Evolutionary conservation across 2,329 filamentous ascomycete species (phyloP).

Genomic region (Scorias spongiosa): DNA sequence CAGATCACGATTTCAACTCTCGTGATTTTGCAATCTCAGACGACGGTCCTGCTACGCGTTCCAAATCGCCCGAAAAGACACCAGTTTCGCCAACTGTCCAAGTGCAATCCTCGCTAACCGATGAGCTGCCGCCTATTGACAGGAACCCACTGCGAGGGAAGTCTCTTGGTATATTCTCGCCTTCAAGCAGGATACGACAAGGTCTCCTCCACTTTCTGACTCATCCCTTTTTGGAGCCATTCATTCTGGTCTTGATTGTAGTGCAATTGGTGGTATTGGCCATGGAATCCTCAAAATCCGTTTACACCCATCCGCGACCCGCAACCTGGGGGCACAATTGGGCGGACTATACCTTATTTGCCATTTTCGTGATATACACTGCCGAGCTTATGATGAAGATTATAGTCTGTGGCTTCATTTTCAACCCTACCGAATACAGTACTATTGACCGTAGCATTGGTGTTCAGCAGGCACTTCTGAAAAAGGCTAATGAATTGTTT

Average conservation of each 20-base stretch:
- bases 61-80: slow-evolving; percentile 17
- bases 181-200: slow-evolving; percentile 58
- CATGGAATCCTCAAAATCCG: slow-evolving; percentile 53
- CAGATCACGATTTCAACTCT: background rate
- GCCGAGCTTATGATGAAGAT: slow-evolving; percentile 68
- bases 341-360: slow-evolving; percentile 70
- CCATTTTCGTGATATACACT: slow-evolving; percentile 78
- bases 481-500: slow-evolving; percentile 67
- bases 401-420: slow-evolving; percentile 82
- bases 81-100: slow-evolving; percentile 15
- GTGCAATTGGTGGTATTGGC: slow-evolving; percentile 78
- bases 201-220: slow-evolving; percentile 71
- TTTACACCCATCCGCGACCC: slow-evolving; percentile 47
- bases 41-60: slow-evolving; percentile 10
- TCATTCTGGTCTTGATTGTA: slow-evolving; percentile 75
- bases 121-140: slow-evolving; percentile 14
- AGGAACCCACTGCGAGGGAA: slow-evolving; percentile 73
- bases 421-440: slow-evolving; percentile 85
- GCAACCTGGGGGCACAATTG: slow-evolving; percentile 48
- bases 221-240: slow-evolving; percentile 71
- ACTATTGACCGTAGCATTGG: slow-evolving; percentile 69
- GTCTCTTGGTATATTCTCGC: slow-evolving; percentile 69
- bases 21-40: slow-evolving; percentile 4
- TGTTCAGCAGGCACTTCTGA: slow-evolving; percentile 55
- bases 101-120: slow-evolving; percentile 4